A percentile compares a stretch with the other conserved stretches of the same genome.
phyloP scores from a whole-genome alignment of 495 filamentous ascomycete genomes.

The Trichoderma asperelloides region DNA sequence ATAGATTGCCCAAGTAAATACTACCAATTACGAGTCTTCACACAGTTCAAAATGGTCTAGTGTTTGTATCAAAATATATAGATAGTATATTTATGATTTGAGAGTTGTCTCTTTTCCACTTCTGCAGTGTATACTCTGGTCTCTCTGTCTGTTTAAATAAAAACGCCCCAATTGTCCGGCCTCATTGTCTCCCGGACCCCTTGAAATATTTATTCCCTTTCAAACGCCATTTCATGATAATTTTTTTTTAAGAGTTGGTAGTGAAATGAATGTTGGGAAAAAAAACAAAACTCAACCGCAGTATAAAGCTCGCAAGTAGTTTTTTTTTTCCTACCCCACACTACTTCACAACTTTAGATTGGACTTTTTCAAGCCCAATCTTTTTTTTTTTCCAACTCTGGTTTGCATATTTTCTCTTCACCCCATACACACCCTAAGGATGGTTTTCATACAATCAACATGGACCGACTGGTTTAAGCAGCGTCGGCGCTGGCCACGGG shows the following conservation, averaged over 20 bases:
- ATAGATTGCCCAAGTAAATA: no score
- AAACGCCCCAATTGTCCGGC: not conserved
- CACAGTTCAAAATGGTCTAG: no score
- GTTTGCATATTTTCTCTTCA: not conserved
- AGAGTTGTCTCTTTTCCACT: not conserved
- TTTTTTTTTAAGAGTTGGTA: not conserved
- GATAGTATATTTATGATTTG: not conserved
- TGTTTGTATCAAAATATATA: not conserved
- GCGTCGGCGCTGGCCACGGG: slow-evolving; percentile 66
- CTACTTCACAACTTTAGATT: not conserved
- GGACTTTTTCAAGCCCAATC: no score
- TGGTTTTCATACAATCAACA: no score
- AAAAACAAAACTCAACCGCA: not conserved
- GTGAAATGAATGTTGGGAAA: not conserved
- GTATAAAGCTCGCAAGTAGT: not conserved
- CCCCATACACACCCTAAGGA: no score
- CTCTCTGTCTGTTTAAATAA: not conserved
- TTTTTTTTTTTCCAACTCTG: not conserved
- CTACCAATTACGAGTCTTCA: no score
- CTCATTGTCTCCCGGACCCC: not conserved
- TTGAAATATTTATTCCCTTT: not conserved
- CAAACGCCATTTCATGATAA: not conserved
- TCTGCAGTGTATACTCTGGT: not conserved
- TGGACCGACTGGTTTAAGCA: slow-evolving; percentile 37
- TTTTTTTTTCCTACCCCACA: not conserved